Evolutionary conservation across 2,329 filamentous ascomycete species (phyloP), one percentile per base, ranked within the genome.

Genomic region (Biscogniauxia mediterranea): DNA sequence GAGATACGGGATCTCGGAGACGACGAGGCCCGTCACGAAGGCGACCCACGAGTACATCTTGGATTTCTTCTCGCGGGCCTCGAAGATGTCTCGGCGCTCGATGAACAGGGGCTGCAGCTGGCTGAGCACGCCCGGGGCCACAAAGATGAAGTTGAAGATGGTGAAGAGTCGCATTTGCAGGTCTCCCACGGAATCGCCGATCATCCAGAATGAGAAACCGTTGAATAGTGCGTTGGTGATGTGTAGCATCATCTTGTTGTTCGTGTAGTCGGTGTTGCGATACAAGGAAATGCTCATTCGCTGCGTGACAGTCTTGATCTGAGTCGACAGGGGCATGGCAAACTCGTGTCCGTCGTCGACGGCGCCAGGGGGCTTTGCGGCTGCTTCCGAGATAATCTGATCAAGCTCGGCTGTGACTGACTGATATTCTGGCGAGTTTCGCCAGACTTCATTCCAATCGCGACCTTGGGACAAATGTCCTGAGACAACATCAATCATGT

Each of bases 31-130:
- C 2, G 85, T 87, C 0, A 85, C 83, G 75, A 90, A 91, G 0
- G 89, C 88, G 15, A 84, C 75, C 90, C 90, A 93, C 1, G 85
- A 88, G 75, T 94, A 95, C 25, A 92, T 92, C 73, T 92, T 92
- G 17, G 89, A 85, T n/a, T 85, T 90, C 55, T 87, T 83, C 73
- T 95, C 91, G 5, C 91, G 83, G 1, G 83, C 85, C 71, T 89
- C 78, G 76, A 91, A 95, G 25, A 94, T 80, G 32, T 84, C 80
- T 3, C 89, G 82, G 52, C 86, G 84, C 61, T 84, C 79, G 56
- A 92, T 77, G 71, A 89, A 93, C 5, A 85, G 84, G 0, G 91
- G 91, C 69, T 93, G 89, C 0, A 93, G 80, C 68, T 93, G 90
- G 68, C 93, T 89, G 61, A 93, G 90, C 0, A 93, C 78, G 0